phyloP scores from a whole-genome alignment of 805 yeast genomes.

The Lipomyces kockii region DNA sequence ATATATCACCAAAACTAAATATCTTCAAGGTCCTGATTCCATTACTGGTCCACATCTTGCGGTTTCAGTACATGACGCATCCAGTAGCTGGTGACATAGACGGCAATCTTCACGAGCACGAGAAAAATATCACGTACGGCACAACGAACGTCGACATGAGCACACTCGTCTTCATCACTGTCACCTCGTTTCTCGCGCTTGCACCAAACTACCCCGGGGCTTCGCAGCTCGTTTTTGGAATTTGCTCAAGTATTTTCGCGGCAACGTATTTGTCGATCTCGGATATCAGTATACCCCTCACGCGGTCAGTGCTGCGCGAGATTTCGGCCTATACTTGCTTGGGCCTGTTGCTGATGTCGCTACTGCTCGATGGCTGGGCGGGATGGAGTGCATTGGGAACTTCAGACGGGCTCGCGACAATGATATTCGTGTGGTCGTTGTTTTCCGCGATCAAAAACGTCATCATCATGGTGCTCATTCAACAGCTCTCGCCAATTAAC shows the following conservation, averaged over 20 bases:
- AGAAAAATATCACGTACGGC: conserved; percentile 2
- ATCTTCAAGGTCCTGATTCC: conserved; percentile 29
- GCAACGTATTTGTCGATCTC: conserved; percentile 36
- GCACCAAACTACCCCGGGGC: conserved; percentile 36
- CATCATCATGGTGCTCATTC: conserved; percentile 34
- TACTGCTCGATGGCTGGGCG: conserved; percentile 35
- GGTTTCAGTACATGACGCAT: conserved; percentile 34
- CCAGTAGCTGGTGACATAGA: conserved; percentile 1
- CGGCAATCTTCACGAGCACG: conserved; percentile 11
- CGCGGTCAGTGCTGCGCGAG: conserved; percentile 33
- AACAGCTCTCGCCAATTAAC: conserved; percentile 35
- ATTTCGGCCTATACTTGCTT: conserved; percentile 28
- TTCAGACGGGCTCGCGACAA: conserved; percentile 26
- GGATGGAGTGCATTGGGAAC: conserved; percentile 34
- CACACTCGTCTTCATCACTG: conserved; percentile 28
- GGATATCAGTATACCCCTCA: conserved; percentile 34
- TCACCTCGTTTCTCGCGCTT: conserved; percentile 34
- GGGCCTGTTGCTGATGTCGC: conserved; percentile 33
- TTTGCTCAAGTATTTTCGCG: conserved; percentile 33
- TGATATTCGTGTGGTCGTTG: conserved; percentile 31
- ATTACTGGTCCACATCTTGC: conserved; percentile 32
- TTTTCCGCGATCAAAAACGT: conserved; percentile 33
- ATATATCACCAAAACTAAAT: not conserved
- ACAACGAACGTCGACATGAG: conserved; percentile 22
- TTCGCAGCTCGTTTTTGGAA: conserved; percentile 34